These are phyloP conservation scores for Rubia yunnanensis DNA, from an alignment of 257 asterid genomes.

Conservation along the genomic window DNA sequence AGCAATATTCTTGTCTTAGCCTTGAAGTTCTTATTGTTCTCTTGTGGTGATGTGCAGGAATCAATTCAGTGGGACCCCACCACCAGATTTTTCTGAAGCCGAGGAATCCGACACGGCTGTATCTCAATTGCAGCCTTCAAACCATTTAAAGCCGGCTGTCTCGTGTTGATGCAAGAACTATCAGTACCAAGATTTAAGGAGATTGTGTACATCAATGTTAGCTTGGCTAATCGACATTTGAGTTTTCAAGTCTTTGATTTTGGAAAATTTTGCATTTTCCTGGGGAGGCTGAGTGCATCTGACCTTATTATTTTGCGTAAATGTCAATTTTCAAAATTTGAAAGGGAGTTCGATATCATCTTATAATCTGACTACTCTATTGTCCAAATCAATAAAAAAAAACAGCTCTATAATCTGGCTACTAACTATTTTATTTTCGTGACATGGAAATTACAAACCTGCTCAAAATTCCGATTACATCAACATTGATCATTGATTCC, in stretches of 20 bases:
- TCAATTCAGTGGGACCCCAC: constrained; percentile 18
- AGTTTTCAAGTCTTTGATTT: neutral
- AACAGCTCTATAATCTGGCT: no score
- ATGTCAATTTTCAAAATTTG: no score
- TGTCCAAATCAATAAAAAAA: no score
- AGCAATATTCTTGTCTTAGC: neutral
- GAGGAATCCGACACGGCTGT: constrained; percentile 27
- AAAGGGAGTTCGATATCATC: no score
- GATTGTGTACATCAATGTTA: neutral
- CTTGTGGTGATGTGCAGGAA: constrained; percentile 18
- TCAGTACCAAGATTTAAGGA: neutral
- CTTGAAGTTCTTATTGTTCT: neutral
- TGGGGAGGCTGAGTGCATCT: neutral
- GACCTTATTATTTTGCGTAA: no score
- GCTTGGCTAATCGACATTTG: neutral
- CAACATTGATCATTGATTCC: no score
- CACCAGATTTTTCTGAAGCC: constrained; percentile 14
- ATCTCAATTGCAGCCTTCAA: constrained; percentile 17
- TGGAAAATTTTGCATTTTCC: neutral
- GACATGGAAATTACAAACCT: no score
- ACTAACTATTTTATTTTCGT: no score
- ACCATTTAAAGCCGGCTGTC: constrained; percentile 13
- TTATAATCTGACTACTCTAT: no score
- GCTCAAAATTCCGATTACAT: no score
- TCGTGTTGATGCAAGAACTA: constrained; percentile 6